Percentiles rank a stretch among this genome's conserved stretches.
These are phyloP conservation scores for Boechera stricta DNA, from an alignment of 345 rosid species.

Conservation along the genomic window DNA sequence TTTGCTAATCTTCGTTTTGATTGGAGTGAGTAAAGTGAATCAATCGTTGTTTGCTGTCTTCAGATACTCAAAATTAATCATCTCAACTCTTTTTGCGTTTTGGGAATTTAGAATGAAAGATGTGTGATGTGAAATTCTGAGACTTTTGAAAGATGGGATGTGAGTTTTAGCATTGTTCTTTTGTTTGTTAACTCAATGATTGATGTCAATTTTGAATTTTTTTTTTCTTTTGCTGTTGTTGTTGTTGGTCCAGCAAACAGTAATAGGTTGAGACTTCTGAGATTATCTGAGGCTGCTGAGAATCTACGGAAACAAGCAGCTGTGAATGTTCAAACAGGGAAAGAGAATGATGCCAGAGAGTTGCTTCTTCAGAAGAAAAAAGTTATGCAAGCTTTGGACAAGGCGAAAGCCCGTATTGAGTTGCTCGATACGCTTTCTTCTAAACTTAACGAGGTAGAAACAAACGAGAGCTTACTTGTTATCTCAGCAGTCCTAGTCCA, in stretches of 20 bases:
- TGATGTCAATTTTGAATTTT: not conserved
- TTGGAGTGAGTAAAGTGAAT: not conserved
- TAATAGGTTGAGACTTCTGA: slow-evolving; percentile 79
- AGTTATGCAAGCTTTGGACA: slow-evolving; percentile 80
- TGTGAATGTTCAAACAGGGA: slow-evolving; percentile 62
- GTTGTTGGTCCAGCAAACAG: slow-evolving; percentile 59
- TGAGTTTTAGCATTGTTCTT: not conserved
- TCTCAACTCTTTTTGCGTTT: not conserved
- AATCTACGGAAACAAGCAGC: slow-evolving; percentile 81
- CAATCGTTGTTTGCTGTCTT: not conserved
- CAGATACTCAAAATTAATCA: not conserved
- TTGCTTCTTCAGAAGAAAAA: slow-evolving; percentile 84
- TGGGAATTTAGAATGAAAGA: slow-evolving; percentile 6
- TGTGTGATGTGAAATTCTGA: slow-evolving; percentile 6
- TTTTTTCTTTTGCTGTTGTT: not conserved
- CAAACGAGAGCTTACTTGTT: not conserved
- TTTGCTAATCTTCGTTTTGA: slow-evolving; percentile 3
- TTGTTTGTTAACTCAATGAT: not conserved
- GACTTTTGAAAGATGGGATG: not conserved
- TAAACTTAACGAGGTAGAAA: slow-evolving; percentile 74
- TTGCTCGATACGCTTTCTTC: slow-evolving; percentile 71
- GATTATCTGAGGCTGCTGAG: slow-evolving; percentile 86
- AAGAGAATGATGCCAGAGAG: slow-evolving; percentile 80
- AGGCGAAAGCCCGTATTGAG: slow-evolving; percentile 73
- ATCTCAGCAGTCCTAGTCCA: not conserved